Evolutionary conservation across 2,329 filamentous ascomycete genomes (phyloP).

Genomic region (Trichoderma hamatum): DNA sequence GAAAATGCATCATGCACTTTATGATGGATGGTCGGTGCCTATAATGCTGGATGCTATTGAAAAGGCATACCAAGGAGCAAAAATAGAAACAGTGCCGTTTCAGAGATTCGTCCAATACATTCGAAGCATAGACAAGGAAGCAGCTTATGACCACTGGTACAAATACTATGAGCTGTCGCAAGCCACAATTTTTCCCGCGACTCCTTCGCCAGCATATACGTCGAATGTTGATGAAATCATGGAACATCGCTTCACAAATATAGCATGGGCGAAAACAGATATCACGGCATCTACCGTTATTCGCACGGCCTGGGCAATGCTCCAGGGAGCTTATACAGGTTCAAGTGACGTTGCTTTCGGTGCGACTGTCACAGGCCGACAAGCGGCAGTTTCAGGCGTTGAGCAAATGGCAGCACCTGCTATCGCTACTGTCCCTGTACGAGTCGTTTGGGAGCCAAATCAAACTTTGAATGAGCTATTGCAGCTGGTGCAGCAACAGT

Average conservation of each 20-base stretch:
- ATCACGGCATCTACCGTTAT: not conserved
- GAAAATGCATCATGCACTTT: not conserved
- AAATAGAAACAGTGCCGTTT: not conserved
- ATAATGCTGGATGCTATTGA: slow-evolving; percentile 33
- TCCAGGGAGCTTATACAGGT: not conserved
- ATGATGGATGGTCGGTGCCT: not conserved
- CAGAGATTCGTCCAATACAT: not conserved
- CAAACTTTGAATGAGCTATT: not conserved
- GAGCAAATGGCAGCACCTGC: not conserved
- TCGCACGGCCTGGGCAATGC: not conserved
- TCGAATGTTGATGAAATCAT: not conserved
- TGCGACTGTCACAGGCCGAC: not conserved
- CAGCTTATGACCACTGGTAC: not conserved
- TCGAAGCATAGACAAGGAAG: not conserved
- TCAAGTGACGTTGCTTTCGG: not conserved
- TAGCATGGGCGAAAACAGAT: not conserved
- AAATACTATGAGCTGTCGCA: not conserved
- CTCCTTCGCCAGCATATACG: not conserved
- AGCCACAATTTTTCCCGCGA: not conserved
- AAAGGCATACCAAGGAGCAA: slow-evolving; percentile 24
- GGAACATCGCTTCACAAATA: not conserved
- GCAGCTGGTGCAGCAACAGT: not conserved
- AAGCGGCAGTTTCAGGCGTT: not conserved
- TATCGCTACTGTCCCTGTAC: not conserved
- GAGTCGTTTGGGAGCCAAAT: not conserved